Evolutionary conservation across 2,329 filamentous ascomycete genomes (phyloP), one percentile per base, ranked within the genome.

Genomic region (Dothidotthia symphoricarpi): DNA sequence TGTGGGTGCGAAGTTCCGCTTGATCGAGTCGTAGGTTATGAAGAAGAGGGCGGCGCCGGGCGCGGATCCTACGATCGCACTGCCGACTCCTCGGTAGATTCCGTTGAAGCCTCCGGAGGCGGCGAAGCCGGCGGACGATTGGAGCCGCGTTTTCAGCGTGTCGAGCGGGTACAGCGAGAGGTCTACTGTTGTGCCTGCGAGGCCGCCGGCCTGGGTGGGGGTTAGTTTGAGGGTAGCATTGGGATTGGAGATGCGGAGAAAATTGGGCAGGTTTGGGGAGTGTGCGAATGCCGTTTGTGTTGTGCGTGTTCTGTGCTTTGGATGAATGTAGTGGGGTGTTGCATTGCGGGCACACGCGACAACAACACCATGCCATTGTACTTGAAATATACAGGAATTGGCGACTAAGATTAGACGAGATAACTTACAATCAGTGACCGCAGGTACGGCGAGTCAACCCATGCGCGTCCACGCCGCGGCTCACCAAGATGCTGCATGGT

Each of bases 11-110:
- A 66, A 44, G 13, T 41, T 25, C 7, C 63, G 59, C 45, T 69
- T 95, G 34, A 84, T 74, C 35, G 78, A 75, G 70, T 96, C 90
- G 74, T 95, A 95, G 35, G 88, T 93, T 64, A 88, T 86, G 78
- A 98, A 98, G 81, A 98, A 98, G 62, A 95, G 86, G 28, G 93
- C 91, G 1, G 94, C 93, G 39, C 89, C 88, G 0, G 93, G 93
- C 0, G 93, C 91, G 31, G 88, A 95, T 19, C 94, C 93, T 41
- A 96, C 83, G 34, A 97, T 75, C 1, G 90, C 89, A 41, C 82
- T 88, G 32, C 91, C 93, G 12, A 98, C 82, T 63, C 93, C 93
- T 30, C 87, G 85, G 74, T 98, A 98, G 57, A 97, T 88, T 45
- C 91, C 90, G 33, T 78, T 78, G 76, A 97, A 90, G 60, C 91